Base-by-base conservation (phyloP, 129 eudicot genomes). In the Solidago caesia region DNA sequence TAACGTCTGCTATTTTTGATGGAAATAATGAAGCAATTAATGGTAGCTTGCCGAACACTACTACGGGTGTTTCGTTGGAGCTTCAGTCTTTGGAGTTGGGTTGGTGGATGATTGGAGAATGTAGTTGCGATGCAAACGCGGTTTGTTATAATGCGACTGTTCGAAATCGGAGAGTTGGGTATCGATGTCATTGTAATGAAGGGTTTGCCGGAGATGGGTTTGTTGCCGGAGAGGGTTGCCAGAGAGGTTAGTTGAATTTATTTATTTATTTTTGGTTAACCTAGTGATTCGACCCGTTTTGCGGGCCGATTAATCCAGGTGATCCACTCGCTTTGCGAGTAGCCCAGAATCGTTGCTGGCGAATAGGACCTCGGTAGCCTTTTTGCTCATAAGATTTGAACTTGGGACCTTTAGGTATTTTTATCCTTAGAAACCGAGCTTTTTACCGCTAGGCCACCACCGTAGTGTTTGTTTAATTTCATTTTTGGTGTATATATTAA, bases 151-250 rank as follows among this genome's bases (percentile, higher is more conserved):
- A 44, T 27, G 85, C 83, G 0, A 7, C 5, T n/a, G 0, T 26
- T 16, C 5, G 5, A 3, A 39, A 12, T 8, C 72, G 12, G 29
- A 53, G 47, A 62, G 5, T 41, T 7, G 87, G 96, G 8, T 84
- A 64, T 67, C 87, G 96, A 25, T 93, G 98, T 57, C 81, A 63
- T 73, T 93, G 98, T 65, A 77, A 68, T 4, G 75, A 73, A 0
- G 96, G 98, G 4, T 90, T 52, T 52, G 51, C 43, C 72, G 98
- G 98, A 43, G 96, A 93, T 71, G 98, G 98, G 1, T 93, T 93
- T 67, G 26, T 33, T 77, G 82, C 69, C 70, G 96, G 96, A 6
- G 52, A 16, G 12, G 87, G 92, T 27, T 93, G 98, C 80, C 87
- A 72, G 64, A 82, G 64, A 83, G 96, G 98, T 93, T 44, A 68